Evolutionary conservation across 305 asterid species (phyloP), one percentile per base, ranked within the genome.

Genomic region (Striga hermonthica): DNA sequence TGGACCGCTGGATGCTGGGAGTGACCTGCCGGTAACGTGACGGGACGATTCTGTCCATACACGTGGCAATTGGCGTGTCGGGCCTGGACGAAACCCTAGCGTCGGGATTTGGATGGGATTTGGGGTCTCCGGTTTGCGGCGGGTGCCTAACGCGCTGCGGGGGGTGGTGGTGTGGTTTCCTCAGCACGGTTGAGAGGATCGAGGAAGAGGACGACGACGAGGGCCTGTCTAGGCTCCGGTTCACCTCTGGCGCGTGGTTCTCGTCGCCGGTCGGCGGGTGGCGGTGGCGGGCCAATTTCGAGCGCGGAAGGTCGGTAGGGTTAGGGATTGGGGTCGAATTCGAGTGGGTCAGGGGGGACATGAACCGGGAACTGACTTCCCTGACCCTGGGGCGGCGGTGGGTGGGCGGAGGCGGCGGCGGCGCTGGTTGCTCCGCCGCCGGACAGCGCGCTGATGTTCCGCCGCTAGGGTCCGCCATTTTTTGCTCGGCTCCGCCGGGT

Each of bases 341-440:
- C 34, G 84, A 76, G 4, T 79, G 74, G 34, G 73, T 45, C 47
- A 63, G 53, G 11, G 90, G 90, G 12, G 91, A 72, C 91, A 84
- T 86, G 72, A 86, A 86, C 40, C 91, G 76, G 11, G 95, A 86
- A 55, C 87, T 82, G 7, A 86, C 86, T 70, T 86, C 95, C 63
- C 87, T 66, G 41, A 74, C 79, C 11, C 87, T 73, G 8, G 89
- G 78, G 54, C 95, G 81, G 38, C 89, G 85, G 0, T 74, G 79
- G 31, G 77, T 64, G n/a, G 40, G 64, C 49, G 81, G 76, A 15
- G 79, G 81, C 31, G 40, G 64, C 49, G 81, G 76, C 28, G 79
- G 81, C 37, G 74, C 56, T 6, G 74, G 67, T 3, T 57, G 69
- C 50, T 52, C 70, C 55, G 49, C 78, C 64, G 61, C 35, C 7